These are phyloP conservation scores for Euphorbia celastroides DNA, from an alignment of 441 rosid genomes.

Conservation along the genomic window DNA sequence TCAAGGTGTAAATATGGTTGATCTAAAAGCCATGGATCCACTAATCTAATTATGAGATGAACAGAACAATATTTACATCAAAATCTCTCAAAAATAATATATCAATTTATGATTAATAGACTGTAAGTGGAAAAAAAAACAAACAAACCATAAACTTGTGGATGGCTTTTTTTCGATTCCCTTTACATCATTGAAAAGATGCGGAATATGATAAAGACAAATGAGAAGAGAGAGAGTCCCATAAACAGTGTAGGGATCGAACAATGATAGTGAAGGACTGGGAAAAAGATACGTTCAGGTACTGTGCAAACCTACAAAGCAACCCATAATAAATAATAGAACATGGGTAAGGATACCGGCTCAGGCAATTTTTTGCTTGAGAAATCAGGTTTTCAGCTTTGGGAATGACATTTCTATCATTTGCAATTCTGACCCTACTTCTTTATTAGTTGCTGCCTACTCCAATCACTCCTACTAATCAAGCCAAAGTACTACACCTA, in stretches of 20 bases:
- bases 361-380: neutral
- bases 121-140: no score
- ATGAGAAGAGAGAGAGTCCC: neutral
- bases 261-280: neutral
- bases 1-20: no score
- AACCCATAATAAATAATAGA: constrained; percentile 5
- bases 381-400: constrained; percentile 13
- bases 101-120: no score
- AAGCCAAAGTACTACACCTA: neutral
- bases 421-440: constrained; percentile 12
- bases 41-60: no score
- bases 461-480: neutral
- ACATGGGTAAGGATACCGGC: neutral
- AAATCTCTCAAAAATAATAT: no score
- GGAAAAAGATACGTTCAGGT: constrained; percentile 17
- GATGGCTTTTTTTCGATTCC: no score
- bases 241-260: neutral
- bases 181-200: no score
- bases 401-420: neutral
- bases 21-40: no score
- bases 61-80: no score
- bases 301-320: neutral
- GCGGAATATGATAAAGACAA: no score
- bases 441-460: neutral
- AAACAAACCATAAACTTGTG: no score